phyloP scores from a whole-genome alignment of 495 filamentous ascomycete species.

The Neurospora sp. region DNA sequence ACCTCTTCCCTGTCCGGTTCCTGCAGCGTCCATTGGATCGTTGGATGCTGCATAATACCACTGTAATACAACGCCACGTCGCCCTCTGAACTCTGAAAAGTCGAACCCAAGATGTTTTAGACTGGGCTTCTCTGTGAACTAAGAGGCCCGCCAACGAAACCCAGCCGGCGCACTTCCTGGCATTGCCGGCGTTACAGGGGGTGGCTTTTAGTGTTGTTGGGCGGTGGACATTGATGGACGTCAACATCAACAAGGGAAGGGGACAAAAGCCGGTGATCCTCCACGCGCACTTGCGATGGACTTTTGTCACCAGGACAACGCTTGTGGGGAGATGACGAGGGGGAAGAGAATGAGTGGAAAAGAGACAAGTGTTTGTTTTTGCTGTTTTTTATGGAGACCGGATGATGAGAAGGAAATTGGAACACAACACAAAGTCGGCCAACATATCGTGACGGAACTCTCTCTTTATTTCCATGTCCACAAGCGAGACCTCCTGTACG shows the following conservation, averaged over 20 bases:
- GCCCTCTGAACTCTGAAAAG: neutral
- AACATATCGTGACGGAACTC: neutral
- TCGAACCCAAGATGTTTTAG: neutral
- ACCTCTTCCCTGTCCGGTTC: neutral
- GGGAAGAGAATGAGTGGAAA: neutral
- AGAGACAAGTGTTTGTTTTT: neutral
- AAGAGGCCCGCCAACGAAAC: neutral
- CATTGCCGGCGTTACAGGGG: neutral
- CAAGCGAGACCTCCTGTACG: neutral
- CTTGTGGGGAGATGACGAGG: neutral
- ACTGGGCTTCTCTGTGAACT: neutral
- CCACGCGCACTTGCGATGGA: neutral
- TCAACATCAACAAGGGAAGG: neutral
- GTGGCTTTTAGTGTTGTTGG: neutral
- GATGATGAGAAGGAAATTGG: neutral
- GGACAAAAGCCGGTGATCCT: neutral
- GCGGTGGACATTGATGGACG: neutral
- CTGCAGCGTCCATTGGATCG: neutral
- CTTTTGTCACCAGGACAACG: neutral
- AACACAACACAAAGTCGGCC: neutral
- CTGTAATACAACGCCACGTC: neutral
- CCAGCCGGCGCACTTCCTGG: neutral
- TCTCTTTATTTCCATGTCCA: neutral
- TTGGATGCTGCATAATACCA: neutral
- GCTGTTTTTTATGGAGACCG: neutral